Evolutionary conservation across 257 asterid genomes (phyloP).

Genomic region (Fraxinus americana): DNA sequence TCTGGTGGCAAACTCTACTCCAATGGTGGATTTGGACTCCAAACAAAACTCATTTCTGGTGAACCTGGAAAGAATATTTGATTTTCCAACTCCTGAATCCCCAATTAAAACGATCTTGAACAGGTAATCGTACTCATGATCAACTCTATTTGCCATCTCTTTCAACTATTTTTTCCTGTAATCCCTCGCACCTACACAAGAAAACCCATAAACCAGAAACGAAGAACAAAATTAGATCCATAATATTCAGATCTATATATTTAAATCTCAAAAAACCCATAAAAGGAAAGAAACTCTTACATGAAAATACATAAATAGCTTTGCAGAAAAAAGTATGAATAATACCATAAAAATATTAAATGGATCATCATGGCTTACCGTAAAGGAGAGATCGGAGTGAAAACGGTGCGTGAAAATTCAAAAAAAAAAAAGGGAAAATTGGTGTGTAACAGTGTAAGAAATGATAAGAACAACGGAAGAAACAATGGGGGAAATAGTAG

Average conservation of each 20-base stretch:
- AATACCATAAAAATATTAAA: background rate
- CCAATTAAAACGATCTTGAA: conserved; percentile 69
- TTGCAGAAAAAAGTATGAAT: background rate
- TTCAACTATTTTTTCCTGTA: background rate
- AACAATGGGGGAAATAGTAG: too few species aligned
- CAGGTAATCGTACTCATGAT: conserved; percentile 62
- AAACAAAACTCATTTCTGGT: conserved; percentile 60
- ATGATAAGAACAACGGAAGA: conserved; percentile 13
- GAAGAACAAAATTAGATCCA: conserved; percentile 14
- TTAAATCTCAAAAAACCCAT: background rate
- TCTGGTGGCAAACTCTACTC: conserved; percentile 65
- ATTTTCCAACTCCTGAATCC: conserved; percentile 69
- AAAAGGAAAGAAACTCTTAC: background rate
- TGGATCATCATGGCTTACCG: conserved; percentile 25
- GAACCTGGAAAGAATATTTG: conserved; percentile 65
- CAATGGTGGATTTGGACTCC: conserved; percentile 68
- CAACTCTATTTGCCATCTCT: conserved; percentile 54
- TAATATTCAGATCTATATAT: conserved; percentile 34
- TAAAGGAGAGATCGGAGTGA: conserved; percentile 35
- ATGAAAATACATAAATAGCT: background rate
- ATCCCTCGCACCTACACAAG: conserved; percentile 31
- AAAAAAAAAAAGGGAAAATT: background rate
- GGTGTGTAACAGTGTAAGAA: background rate
- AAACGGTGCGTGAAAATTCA: conserved; percentile 11
- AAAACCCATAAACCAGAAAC: conserved; percentile 8